A percentile compares a stretch with the other conserved stretches of the same genome.
Conservation (phyloP, 2,329 filamentous ascomycete species). For the Sarocladium strictum region DNA sequence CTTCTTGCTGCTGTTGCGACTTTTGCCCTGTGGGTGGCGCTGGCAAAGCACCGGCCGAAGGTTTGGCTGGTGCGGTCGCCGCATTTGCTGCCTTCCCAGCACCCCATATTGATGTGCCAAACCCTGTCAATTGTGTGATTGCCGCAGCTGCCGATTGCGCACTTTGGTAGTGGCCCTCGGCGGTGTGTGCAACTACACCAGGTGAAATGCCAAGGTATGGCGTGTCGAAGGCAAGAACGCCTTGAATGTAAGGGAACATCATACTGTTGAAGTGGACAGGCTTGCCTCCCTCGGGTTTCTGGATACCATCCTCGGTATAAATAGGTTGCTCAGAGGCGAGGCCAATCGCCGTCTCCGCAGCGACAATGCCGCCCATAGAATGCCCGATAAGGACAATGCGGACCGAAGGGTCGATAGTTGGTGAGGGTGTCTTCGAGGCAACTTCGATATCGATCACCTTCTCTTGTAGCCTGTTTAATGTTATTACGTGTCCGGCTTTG, state of each 20-base stretch:
- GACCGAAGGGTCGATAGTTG: slow-evolving; percentile 80
- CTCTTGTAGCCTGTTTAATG: slow-evolving; percentile 64
- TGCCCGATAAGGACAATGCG: slow-evolving; percentile 79
- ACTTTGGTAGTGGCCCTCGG: slow-evolving; percentile 75
- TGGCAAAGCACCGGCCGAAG: slow-evolving; percentile 18
- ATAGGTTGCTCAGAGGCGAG: slow-evolving; percentile 55
- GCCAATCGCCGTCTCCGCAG: slow-evolving; percentile 77
- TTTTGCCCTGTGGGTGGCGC: slow-evolving; percentile 25
- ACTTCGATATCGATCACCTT: slow-evolving; percentile 95
- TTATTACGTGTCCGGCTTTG: too few relatives aligned
- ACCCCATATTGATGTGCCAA: slow-evolving; percentile 65
- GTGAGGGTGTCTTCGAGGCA: slow-evolving; percentile 68
- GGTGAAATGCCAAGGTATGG: slow-evolving; percentile 81
- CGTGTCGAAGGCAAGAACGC: slow-evolving; percentile 88
- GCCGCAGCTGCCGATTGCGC: slow-evolving; percentile 65
- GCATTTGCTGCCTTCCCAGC: slow-evolving; percentile 32
- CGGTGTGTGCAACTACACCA: slow-evolving; percentile 77
- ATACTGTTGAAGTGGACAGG: slow-evolving; percentile 47
- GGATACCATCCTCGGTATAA: slow-evolving; percentile 37
- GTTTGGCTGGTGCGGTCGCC: slow-evolving; percentile 17
- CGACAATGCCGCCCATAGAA: slow-evolving; percentile 91
- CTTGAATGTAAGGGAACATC: slow-evolving; percentile 92
- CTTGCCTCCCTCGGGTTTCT: slow-evolving; percentile 23
- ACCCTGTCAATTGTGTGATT: slow-evolving; percentile 57
- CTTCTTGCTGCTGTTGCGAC: slow-evolving; percentile 8